Evolutionary conservation across 1,284 basidiomycete genomes (phyloP).

Genomic region (Austroboletus novae-zelandiae): DNA sequence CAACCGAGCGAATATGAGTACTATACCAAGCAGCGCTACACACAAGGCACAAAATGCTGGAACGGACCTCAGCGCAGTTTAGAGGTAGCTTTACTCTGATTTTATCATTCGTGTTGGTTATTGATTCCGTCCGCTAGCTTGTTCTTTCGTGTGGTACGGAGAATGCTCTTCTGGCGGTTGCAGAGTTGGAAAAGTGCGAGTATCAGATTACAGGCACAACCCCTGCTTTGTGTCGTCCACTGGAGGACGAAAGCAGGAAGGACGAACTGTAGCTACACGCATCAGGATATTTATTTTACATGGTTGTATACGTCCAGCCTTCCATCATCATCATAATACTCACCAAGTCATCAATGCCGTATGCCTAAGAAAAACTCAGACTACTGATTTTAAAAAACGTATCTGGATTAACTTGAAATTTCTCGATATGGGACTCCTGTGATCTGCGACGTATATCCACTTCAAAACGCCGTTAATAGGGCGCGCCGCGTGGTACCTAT

Average conservation of each 20-base stretch:
- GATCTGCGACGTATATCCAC: neutral
- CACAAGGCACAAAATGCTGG: slow-evolving; percentile 89
- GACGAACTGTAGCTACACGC: slow-evolving; percentile 51
- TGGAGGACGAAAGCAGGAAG: slow-evolving; percentile 41
- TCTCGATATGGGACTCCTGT: too few species aligned
- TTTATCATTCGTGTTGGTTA: neutral
- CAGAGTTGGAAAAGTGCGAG: slow-evolving; percentile 96
- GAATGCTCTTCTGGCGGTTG: slow-evolving; percentile 79
- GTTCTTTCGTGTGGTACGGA: slow-evolving; percentile 83
- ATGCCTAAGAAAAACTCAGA: too few species aligned
- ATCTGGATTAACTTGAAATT: too few species aligned
- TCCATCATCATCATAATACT: too few species aligned
- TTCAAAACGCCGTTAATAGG: neutral
- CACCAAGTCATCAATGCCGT: too few species aligned
- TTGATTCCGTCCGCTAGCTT: slow-evolving; percentile 46
- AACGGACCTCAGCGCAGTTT: slow-evolving; percentile 91
- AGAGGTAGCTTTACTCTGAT: slow-evolving; percentile 45
- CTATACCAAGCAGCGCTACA: slow-evolving; percentile 82
- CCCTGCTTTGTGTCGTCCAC: slow-evolving; percentile 85
- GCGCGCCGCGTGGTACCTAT: neutral
- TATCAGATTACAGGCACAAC: slow-evolving; percentile 87
- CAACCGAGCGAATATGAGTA: slow-evolving; percentile 65
- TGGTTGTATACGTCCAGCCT: too few species aligned
- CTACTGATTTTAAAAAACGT: too few species aligned
- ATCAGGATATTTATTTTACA: slow-evolving; percentile 4